A percentile compares a stretch with the other conserved stretches of the same genome.
phyloP scores from a whole-genome alignment of 768 basidiomycete genomes.

The Albatrellus ellisii region DNA sequence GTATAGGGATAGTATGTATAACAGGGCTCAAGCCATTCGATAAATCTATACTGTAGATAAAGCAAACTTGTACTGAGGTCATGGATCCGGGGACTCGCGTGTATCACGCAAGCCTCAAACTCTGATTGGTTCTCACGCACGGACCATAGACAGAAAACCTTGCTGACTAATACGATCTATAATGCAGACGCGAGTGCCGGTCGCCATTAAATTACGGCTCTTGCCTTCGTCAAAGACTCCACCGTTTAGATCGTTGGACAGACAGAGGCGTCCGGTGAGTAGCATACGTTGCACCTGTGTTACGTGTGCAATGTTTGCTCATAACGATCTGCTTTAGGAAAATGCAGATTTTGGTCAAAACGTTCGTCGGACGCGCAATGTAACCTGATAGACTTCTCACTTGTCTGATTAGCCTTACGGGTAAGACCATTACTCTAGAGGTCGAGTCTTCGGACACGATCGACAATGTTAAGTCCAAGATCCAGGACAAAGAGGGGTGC shows the following conservation, averaged over 20 bases:
- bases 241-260: constrained; percentile 83
- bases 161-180: constrained; percentile 18
- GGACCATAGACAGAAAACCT: constrained; percentile 26
- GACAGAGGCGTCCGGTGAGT: constrained; percentile 54
- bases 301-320: neutral
- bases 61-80: constrained; percentile 1
- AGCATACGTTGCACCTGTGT: no score
- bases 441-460: constrained; percentile 96
- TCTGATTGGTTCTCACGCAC: constrained; percentile 24
- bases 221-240: constrained; percentile 86
- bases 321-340: constrained; percentile 16
- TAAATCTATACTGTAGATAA: no score
- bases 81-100: constrained; percentile 6
- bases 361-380: constrained; percentile 35
- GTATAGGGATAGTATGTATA: no score
- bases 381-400: constrained; percentile 6
- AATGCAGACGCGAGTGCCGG: constrained; percentile 5
- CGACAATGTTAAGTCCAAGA: constrained; percentile 97
- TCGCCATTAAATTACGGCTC: constrained; percentile 25
- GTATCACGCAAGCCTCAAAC: constrained; percentile 13
- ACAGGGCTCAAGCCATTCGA: no score
- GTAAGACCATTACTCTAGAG: constrained; percentile 97
- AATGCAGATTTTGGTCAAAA: constrained; percentile 99
- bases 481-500: constrained; percentile 94
- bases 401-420: constrained; percentile 66